Evolutionary conservation across 768 basidiomycete species (phyloP).

Genomic region (Termitomyces titanicus): DNA sequence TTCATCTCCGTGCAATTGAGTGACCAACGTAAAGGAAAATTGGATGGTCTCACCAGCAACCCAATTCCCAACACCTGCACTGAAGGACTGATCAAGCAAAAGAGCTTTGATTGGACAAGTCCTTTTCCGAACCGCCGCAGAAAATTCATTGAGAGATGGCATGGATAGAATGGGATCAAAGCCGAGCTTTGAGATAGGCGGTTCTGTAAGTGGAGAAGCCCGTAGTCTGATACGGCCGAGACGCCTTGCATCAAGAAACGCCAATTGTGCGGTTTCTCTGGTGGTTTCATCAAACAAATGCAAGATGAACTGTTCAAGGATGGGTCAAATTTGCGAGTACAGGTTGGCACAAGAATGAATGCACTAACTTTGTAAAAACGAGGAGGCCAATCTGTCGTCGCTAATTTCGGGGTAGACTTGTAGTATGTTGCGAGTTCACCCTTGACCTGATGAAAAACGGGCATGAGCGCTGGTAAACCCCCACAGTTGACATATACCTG

Average conservation of each 20-base stretch:
- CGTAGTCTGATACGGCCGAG: constrained; percentile 69
- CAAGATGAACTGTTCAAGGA: constrained; percentile 50
- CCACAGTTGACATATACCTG: constrained; percentile 35
- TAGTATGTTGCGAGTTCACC: constrained; percentile 48
- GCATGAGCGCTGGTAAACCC: background rate
- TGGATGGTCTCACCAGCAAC: constrained; percentile 57
- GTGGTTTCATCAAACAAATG: constrained; percentile 43
- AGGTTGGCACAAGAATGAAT: background rate
- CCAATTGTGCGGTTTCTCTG: constrained; percentile 45
- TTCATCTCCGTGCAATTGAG: constrained; percentile 43
- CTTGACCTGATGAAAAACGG: constrained; percentile 33
- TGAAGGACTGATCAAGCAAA: constrained; percentile 77
- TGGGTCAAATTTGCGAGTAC: background rate
- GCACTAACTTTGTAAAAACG: constrained; percentile 55
- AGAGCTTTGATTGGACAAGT: constrained; percentile 69
- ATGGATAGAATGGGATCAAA: constrained; percentile 76
- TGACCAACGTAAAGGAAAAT: background rate
- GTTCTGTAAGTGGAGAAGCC: constrained; percentile 51
- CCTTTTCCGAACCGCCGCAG: constrained; percentile 43
- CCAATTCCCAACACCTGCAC: constrained; percentile 82
- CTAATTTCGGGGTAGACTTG: constrained; percentile 37
- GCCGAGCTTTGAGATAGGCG: constrained; percentile 69
- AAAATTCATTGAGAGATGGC: constrained; percentile 54
- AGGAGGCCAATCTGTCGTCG: constrained; percentile 57
- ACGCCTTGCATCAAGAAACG: constrained; percentile 70